Base-by-base conservation (phyloP, 768 basidiomycete species). In the Daedaleopsis nitida region DNA sequence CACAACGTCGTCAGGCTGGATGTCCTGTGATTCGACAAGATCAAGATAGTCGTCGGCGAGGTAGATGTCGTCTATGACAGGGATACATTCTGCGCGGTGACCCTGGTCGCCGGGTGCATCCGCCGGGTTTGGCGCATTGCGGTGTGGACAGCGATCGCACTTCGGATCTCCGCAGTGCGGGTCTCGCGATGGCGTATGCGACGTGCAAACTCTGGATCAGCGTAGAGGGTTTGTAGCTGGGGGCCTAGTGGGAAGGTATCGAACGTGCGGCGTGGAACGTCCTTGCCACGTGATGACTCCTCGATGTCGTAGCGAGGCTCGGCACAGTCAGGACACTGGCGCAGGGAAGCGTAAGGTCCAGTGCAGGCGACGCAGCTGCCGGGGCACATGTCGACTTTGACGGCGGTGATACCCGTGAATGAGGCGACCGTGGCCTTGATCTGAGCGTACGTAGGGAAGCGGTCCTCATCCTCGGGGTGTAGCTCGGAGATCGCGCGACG, bases 171-270 rank as follows among this genome's bases (percentile, higher is more conserved):
- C 17, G 5, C 2, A 4, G 58, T 67, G 0, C 70, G 58, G 1
- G 57, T 23, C 5, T 9, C 12, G 0, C 47, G 55, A 34, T 64
- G 54, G 32, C 50, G 49, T 53, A 55, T 57, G 19, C 44, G 34
- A 1, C 27, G 11, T 0, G 50, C 58, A 44, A 38, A 54, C 35
- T 47, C 0, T 44, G 60, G 17, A 59, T 64, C 0, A 69, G 57
- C 16, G 14, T 73, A 67, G 1, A 76, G 64, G 0, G 79, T 78
- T 53, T 82, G 80, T 0, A 83, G 59, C 50, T 80, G 78, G 0
- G 78, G 80, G 5, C 80, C 78, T 13, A 81, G 45, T 0, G 73
- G 78, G 24, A 81, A 74, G 0, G 79, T 82, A 12, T 59, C 60
- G 34, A 76, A 75, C 13, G 75, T 68, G 17, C 75, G 66, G 0